A percentile compares a stretch with the other conserved stretches of the same genome.
phyloP scores from a whole-genome alignment of 2,329 filamentous ascomycete genomes.

The Fusarium duplospermum region DNA sequence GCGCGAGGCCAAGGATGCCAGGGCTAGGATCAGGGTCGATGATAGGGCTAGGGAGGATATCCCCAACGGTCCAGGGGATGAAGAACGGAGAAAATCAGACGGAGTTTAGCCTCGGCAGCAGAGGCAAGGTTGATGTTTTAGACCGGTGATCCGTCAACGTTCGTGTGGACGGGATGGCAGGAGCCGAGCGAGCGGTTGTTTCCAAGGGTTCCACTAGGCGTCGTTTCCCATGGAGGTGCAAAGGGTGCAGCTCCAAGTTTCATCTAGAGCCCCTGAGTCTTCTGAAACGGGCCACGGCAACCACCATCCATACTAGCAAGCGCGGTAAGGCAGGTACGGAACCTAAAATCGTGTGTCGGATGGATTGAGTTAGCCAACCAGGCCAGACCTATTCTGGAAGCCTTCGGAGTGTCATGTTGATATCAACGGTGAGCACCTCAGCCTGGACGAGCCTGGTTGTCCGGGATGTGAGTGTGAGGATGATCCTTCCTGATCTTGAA shows the following conservation, averaged over 20 bases:
- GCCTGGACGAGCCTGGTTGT: not conserved
- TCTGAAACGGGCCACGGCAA: conserved; percentile 37
- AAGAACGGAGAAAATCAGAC: conserved; percentile 4
- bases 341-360: conserved; percentile 6
- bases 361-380: not conserved
- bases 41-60: conserved; percentile 17
- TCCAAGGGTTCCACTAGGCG: conserved; percentile 21
- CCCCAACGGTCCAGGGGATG: not conserved
- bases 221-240: conserved; percentile 3
- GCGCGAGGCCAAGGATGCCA: not conserved
- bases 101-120: conserved; percentile 8
- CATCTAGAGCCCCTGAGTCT: conserved; percentile 23
- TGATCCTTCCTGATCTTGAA: conserved; percentile 21
- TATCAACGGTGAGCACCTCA: not conserved
- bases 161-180: conserved; percentile 4
- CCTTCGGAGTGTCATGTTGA: conserved; percentile 12
- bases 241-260: conserved; percentile 33
- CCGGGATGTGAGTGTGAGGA: conserved; percentile 13
- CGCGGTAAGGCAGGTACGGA: conserved; percentile 15
- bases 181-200: conserved; percentile 21
- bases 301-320: not conserved
- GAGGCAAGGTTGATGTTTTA: conserved; percentile 16
- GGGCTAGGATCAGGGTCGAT: conserved; percentile 27
- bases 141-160: conserved; percentile 20
- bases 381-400: conserved; percentile 14